Base-by-base conservation (phyloP, 306 rosid genomes). In the Quercus alba region DNA sequence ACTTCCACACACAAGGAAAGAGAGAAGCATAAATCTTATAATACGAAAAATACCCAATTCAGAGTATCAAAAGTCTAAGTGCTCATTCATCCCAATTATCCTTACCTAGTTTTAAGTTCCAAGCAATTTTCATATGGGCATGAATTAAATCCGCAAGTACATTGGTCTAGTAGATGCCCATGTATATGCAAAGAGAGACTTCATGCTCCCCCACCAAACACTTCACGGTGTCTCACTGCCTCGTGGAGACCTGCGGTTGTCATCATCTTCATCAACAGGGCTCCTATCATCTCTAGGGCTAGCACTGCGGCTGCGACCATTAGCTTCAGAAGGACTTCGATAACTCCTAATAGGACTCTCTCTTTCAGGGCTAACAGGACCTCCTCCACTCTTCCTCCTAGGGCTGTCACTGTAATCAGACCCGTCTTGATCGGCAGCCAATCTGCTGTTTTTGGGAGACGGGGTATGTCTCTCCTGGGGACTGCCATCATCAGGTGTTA, bases 261-360 rank as follows among this genome's bases (percentile, higher is more conserved):
- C 85, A 67, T 82, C 91, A 55, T 90, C 91, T 17, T 86, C 91
- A 1, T 90, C 86, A 23, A 83, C 38, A 46, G 97, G 96, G 84
- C 95, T 93, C 84, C 87, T 81, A 49, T 89, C 91, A 35, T 86
- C 92, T 80, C 87, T 82, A 20, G 91, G 89, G 70, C 88, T 86
- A 0, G 71, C 83, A 46, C 88, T 85, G 15, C 19, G 84, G 81
- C 82, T 80, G 18, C 76, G 82, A 0, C 92, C 93, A 73, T 89
- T 87, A 6, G 73, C 69, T 78, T 84, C 88, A 2, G 62, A 8
- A 15, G 88, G 91, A 81, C 89, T 89, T 10, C 61, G 84, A 66
- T 80, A 49, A 74, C 73, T 72, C 49, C 81, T 19, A 23, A 76
- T 77, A 2, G 41, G 79, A 25, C 56, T 57, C 30, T 87, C 90